Evolutionary conservation across 352 stramenopile genomes (phyloP).

Genomic region (Phytophthora niederhauseri): DNA sequence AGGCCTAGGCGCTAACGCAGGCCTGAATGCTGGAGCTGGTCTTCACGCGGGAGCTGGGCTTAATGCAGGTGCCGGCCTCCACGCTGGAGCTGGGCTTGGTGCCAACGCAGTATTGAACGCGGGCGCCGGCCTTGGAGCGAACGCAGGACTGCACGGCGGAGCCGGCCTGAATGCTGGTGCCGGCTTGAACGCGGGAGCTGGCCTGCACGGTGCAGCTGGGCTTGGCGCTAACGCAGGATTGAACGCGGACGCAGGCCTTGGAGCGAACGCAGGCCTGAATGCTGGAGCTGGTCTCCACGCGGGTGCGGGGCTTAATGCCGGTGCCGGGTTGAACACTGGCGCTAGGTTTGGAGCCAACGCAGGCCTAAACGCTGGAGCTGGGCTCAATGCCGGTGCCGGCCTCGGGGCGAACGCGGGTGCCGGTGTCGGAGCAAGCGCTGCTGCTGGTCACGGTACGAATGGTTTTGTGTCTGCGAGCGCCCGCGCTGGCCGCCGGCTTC

Average conservation of each 20-base stretch:
- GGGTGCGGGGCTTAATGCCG: no score
- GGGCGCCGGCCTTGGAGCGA: neutral
- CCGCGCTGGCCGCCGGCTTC: neutral
- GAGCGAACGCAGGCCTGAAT: neutral
- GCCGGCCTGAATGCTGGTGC: no score
- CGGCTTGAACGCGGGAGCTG: neutral
- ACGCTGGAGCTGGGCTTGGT: neutral
- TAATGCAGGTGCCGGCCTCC: neutral
- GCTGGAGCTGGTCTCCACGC: no score
- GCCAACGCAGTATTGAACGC: neutral
- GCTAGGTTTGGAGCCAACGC: neutral
- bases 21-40: neutral
- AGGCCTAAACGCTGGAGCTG: neutral
- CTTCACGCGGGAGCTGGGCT: neutral
- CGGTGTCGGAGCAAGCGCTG: neutral
- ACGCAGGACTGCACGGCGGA: neutral
- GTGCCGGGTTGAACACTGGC: no score
- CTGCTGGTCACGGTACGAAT: neutral
- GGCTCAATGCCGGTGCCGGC: no score
- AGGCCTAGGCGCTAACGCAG: neutral
- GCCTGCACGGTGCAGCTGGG: no score
- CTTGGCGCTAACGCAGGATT: neutral
- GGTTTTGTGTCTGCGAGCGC: neutral
- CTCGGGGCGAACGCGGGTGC: neutral
- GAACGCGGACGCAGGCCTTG: neutral